Evolutionary conservation across 441 rosid genomes (phyloP).

Genomic region (Omphalea diandra): DNA sequence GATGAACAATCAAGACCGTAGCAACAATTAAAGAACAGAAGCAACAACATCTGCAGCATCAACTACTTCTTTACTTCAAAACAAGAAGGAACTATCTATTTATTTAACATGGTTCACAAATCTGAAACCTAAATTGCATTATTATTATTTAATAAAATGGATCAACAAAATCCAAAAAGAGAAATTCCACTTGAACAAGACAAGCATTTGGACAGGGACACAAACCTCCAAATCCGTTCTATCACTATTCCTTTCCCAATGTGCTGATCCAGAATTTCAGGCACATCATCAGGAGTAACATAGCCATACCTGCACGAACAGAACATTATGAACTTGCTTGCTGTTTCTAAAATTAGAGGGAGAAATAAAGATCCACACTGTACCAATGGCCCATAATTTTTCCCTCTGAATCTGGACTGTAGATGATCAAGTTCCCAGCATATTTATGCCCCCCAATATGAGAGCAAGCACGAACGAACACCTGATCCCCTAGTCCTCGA

Average conservation of each 20-base stretch:
- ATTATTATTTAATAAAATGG: background rate
- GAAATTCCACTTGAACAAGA: background rate
- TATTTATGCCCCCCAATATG: slow-evolving; percentile 97
- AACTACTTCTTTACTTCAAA: background rate
- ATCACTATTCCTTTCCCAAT: slow-evolving; percentile 70
- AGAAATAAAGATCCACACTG: slow-evolving; percentile 12
- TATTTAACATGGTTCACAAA: background rate
- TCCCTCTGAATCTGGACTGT: slow-evolving; percentile 61
- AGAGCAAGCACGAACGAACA: slow-evolving; percentile 73
- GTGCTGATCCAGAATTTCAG: slow-evolving; percentile 84
- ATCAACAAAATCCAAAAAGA: background rate
- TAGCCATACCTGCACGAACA: slow-evolving; percentile 77
- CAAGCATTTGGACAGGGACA: slow-evolving; percentile 13
- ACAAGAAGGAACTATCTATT: background rate
- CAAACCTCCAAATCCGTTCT: slow-evolving; percentile 81
- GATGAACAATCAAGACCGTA: background rate
- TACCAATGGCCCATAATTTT: slow-evolving; percentile 85
- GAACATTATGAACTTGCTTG: slow-evolving; percentile 13
- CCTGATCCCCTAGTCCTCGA: slow-evolving; percentile 56
- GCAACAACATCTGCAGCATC: background rate
- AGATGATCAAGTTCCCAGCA: slow-evolving; percentile 86
- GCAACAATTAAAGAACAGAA: background rate
- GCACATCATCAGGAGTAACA: slow-evolving; percentile 90
- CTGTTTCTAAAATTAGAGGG: background rate
- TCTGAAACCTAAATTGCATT: background rate